phyloP scores from a whole-genome alignment of 2,329 filamentous ascomycete genomes.

The Endothia cerciana region DNA sequence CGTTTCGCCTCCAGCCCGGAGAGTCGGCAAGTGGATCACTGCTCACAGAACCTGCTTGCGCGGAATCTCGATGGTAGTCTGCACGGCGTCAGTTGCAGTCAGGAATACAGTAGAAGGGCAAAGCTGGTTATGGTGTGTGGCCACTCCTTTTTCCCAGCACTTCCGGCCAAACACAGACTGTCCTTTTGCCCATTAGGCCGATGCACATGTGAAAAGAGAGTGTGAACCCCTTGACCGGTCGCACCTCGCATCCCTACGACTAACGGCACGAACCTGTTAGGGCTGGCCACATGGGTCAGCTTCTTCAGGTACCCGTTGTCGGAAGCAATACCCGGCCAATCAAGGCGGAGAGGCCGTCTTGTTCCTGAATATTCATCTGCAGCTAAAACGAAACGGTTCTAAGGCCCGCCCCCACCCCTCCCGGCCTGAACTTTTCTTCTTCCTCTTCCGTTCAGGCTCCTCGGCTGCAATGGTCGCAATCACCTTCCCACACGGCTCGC shows the following conservation, averaged over 20 bases:
- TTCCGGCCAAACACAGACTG: constrained; percentile 15
- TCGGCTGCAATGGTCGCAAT: constrained; percentile 8
- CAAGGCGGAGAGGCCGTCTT: constrained; percentile 23
- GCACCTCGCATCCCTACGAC: constrained; percentile 5
- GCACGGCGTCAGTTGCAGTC: constrained; percentile 13
- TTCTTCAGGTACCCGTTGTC: constrained; percentile 47
- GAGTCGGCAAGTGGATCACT: constrained; percentile 5
- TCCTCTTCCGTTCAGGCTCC: background rate
- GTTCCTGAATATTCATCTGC: constrained; percentile 27
- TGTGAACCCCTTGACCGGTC: constrained; percentile 26
- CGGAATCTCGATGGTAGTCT: background rate
- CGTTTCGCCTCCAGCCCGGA: background rate
- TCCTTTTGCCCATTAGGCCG: background rate
- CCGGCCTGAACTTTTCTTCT: constrained; percentile 15
- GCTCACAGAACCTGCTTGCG: constrained; percentile 1
- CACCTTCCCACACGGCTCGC: constrained; percentile 1
- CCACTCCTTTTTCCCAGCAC: background rate
- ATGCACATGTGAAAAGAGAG: constrained; percentile 21
- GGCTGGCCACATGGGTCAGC: constrained; percentile 42
- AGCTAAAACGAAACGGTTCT: constrained; percentile 22
- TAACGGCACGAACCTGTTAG: constrained; percentile 39
- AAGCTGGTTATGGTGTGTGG: constrained; percentile 17
- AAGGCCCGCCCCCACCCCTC: constrained; percentile 16
- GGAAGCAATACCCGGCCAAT: constrained; percentile 39
- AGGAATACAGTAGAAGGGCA: constrained; percentile 12